Evolutionary conservation across 768 basidiomycete genomes (phyloP), one percentile per base, ranked within the genome.

Genomic region (Russula olivacea): DNA sequence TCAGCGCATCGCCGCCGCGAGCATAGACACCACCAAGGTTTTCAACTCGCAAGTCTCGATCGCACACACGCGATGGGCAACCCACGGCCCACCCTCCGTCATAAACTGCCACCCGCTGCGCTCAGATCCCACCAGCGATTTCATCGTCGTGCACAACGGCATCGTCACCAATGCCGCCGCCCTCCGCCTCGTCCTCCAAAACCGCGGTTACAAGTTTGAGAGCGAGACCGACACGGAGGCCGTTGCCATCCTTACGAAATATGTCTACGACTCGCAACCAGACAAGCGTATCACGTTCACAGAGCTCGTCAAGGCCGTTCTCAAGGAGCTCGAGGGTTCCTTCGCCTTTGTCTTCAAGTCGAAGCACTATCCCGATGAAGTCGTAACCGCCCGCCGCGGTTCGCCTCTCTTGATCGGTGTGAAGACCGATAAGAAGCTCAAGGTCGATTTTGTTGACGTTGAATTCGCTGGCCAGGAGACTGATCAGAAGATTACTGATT

Each of bases 321-420:
- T 98, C 72, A 96, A 94, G 78, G 96, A 99, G 76, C 84, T 99
- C 49, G 93, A 99, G 78, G 97, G 97, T 47, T 98, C 97, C 2
- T 99, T 98, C 70, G 97, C 97, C 19, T 96, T 99, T 76, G 94
- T 98, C 69, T 98, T 99, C 89, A 98, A 97, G 79, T 97, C 94
- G 6, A 75, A 74, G 38, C 94, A 98, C 78, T 99, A 85, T 81
- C 97, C 97, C 48, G 91, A 96, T 68, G 91, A 98, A 74, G 84
- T 95, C 67, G 95, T 98, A 66, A 91, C 91, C 55, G 93, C 95
- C 61, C 93, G 95, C 69, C 91, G 97, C 71, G 97, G 97, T 69
- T 98, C 96, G 15, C 97, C 97, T 32, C 85, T 99, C 34, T 77
- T 98, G 61, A 85, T 99, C 71, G 97, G 97, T 78, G 96, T 99